These are phyloP conservation scores for Ceratobasidium theobromae DNA, from an alignment of 1,284 basidiomycete genomes.

Conservation along the genomic window DNA sequence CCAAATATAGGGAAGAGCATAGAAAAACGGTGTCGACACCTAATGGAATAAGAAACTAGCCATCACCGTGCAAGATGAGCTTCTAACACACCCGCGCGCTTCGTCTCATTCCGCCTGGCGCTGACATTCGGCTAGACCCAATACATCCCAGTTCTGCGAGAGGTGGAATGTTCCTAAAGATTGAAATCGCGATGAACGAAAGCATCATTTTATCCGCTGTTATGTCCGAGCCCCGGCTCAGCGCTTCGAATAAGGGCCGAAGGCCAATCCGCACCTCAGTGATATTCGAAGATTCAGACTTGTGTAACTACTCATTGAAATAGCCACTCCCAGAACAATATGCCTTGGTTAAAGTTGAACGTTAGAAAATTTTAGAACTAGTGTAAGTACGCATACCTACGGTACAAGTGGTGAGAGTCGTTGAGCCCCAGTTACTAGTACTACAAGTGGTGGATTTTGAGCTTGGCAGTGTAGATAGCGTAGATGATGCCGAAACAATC, in stretches of 20 bases:
- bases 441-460: no score
- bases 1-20: constrained; percentile 60
- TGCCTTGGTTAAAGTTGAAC: neutral
- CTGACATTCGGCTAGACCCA: no score
- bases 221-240: constrained; percentile 66
- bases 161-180: constrained; percentile 74
- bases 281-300: constrained; percentile 84
- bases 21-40: constrained; percentile 84
- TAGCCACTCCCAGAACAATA: constrained; percentile 83
- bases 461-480: no score
- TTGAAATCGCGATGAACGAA: constrained; percentile 65
- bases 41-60: constrained; percentile 41
- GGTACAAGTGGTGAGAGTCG: no score
- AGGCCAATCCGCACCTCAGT: constrained; percentile 92
- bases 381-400: no score
- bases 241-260: constrained; percentile 64
- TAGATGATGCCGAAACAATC: no score
- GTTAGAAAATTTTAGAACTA: no score
- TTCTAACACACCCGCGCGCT: no score
- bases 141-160: constrained; percentile 48
- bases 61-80: no score
- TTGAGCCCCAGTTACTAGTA: no score
- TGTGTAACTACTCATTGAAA: constrained; percentile 83
- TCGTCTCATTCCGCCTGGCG: no score
- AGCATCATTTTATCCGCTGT: constrained; percentile 71